Conservation (phyloP, 805 yeast genomes). For the Candida sakaeoensis region DNA sequence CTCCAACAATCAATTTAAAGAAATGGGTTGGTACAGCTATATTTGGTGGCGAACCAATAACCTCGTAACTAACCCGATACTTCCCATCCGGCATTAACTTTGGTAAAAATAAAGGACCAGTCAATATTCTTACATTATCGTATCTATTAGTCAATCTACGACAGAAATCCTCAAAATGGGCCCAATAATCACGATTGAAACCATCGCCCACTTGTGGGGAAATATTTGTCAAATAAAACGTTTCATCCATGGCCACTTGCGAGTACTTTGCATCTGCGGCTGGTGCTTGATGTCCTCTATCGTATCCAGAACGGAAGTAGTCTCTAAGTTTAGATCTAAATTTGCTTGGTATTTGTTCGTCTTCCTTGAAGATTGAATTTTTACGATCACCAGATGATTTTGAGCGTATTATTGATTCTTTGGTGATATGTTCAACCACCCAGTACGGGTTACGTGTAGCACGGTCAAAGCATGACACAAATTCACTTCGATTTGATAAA, state of each 20-base stretch:
- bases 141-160: constrained; percentile 72
- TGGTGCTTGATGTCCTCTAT: constrained; percentile 96
- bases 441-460: constrained; percentile 81
- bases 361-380: constrained; percentile 82
- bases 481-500: constrained; percentile 67
- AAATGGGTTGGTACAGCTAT: constrained; percentile 98
- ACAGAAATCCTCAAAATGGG: constrained; percentile 87
- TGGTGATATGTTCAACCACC: constrained; percentile 87
- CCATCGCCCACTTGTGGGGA: constrained; percentile 98
- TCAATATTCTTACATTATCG: constrained; percentile 75
- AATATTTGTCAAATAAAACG: constrained; percentile 85
- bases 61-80: constrained; percentile 79
- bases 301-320: constrained; percentile 93
- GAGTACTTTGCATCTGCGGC: constrained; percentile 95
- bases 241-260: constrained; percentile 92
- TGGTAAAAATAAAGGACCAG: constrained; percentile 93
- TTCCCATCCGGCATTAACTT: constrained; percentile 78
- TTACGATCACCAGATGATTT: constrained; percentile 65
- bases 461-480: constrained; percentile 82
- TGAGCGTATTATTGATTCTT: constrained; percentile 51
- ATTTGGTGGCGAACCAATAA: constrained; percentile 94
- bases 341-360: constrained; percentile 69
- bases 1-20: constrained; percentile 87
- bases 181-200: constrained; percentile 96
- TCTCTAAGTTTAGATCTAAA: constrained; percentile 79